These are phyloP conservation scores for Atractiella rhizophila DNA, from an alignment of 768 basidiomycete species.

Conservation along the genomic window DNA sequence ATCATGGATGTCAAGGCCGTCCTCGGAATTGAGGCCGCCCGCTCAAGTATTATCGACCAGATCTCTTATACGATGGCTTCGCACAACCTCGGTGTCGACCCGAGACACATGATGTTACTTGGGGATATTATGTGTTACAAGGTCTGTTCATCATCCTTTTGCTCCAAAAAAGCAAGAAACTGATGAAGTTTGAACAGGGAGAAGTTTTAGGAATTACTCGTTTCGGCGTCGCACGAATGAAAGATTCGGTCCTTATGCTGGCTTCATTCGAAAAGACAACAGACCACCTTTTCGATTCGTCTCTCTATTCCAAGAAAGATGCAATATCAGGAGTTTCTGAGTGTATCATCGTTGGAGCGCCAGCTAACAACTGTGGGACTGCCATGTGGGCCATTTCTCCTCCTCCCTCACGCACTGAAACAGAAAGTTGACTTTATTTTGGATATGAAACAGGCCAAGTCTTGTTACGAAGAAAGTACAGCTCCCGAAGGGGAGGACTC, in stretches of 20 bases:
- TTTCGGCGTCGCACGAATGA: slow-evolving; percentile 98
- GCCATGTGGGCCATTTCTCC: slow-evolving; percentile 13
- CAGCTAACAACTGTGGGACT: slow-evolving; percentile 16
- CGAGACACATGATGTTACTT: slow-evolving; percentile 90
- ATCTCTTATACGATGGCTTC: slow-evolving; percentile 91
- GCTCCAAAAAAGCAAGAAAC: no score
- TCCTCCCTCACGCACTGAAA: neutral
- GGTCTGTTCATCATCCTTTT: slow-evolving; percentile 24
- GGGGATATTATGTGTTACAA: slow-evolving; percentile 99
- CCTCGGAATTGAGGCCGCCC: slow-evolving; percentile 91
- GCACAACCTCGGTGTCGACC: slow-evolving; percentile 96
- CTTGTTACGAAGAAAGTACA: slow-evolving; percentile 22
- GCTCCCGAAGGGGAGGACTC: slow-evolving; percentile 18
- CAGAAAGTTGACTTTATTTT: slow-evolving; percentile 1
- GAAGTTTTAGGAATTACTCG: slow-evolving; percentile 95
- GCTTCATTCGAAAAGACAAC: slow-evolving; percentile 99
- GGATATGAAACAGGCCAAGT: slow-evolving; percentile 17
- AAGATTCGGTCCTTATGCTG: slow-evolving; percentile 84
- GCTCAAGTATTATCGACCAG: slow-evolving; percentile 80
- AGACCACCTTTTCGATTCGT: slow-evolving; percentile 92
- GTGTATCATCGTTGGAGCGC: slow-evolving; percentile 61
- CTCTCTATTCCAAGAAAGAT: slow-evolving; percentile 85
- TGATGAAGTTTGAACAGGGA: slow-evolving; percentile 39
- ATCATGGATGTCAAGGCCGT: slow-evolving; percentile 87
- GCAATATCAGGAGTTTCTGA: slow-evolving; percentile 90